phyloP scores from a whole-genome alignment of 495 filamentous ascomycete genomes.

The Penicillium roqueforti region DNA sequence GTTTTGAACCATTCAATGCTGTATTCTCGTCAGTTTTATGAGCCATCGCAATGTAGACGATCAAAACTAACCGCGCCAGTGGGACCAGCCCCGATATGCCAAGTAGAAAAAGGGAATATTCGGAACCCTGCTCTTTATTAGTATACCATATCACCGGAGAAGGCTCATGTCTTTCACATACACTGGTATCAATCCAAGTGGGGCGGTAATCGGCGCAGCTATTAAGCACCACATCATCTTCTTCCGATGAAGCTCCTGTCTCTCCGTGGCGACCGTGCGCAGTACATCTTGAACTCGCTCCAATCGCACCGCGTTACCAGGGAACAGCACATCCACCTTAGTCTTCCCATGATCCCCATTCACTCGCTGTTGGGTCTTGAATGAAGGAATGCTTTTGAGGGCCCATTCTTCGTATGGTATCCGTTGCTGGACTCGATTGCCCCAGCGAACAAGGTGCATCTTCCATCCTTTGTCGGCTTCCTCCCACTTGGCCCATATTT shows the following conservation, averaged over 20 bases:
- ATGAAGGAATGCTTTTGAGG: slow-evolving; percentile 85
- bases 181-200: slow-evolving; percentile 80
- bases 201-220: slow-evolving; percentile 78
- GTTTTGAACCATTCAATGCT: slow-evolving; percentile 78
- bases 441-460: slow-evolving; percentile 75
- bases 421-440: slow-evolving; percentile 76
- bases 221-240: slow-evolving; percentile 75
- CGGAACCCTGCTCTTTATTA: slow-evolving; percentile 58
- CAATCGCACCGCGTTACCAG: slow-evolving; percentile 59
- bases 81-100: slow-evolving; percentile 70
- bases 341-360: slow-evolving; percentile 60
- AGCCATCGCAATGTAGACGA: background rate
- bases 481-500: slow-evolving; percentile 84
- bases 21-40: slow-evolving; percentile 9
- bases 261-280: slow-evolving; percentile 64
- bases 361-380: slow-evolving; percentile 60
- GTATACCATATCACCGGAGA: background rate
- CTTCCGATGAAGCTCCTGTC: slow-evolving; percentile 69
- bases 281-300: slow-evolving; percentile 59
- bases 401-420: slow-evolving; percentile 98
- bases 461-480: slow-evolving; percentile 81
- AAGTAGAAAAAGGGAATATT: slow-evolving; percentile 99
- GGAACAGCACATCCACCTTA: slow-evolving; percentile 75
- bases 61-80: slow-evolving; percentile 54
- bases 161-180: slow-evolving; percentile 42